These are phyloP conservation scores for Panellus pusillus DNA, from an alignment of 768 basidiomycete species.

Conservation along the genomic window DNA sequence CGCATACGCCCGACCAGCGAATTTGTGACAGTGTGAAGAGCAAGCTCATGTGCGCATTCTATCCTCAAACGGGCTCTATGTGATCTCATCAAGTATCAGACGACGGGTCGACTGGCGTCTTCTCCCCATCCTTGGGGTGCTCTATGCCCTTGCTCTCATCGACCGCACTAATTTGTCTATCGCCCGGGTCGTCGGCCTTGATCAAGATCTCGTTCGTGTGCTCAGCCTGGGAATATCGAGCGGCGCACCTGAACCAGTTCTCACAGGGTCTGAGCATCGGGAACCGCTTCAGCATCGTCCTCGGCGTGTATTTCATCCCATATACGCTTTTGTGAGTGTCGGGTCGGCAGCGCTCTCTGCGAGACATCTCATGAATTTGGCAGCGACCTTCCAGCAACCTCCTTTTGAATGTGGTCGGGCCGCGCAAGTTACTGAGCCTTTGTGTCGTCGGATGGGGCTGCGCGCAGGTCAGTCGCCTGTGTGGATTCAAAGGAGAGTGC, in stretches of 20 bases:
- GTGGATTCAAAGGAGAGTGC: background rate
- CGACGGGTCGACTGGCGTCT: constrained; percentile 40
- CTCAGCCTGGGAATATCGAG: background rate
- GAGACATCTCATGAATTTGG: background rate
- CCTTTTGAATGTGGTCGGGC: constrained; percentile 42
- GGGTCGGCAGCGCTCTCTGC: background rate
- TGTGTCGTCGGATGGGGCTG: constrained; percentile 46
- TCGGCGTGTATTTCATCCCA: constrained; percentile 47
- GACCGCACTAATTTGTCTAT: constrained; percentile 44
- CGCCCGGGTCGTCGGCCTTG: constrained; percentile 43
- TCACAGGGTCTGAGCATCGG: constrained; percentile 38
- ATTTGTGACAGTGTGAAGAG: background rate
- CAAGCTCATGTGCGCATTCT: constrained; percentile 13
- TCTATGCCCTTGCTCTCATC: constrained; percentile 41
- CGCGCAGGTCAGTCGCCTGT: constrained; percentile 22
- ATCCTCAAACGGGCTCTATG: background rate
- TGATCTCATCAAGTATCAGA: constrained; percentile 23
- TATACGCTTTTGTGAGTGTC: constrained; percentile 44
- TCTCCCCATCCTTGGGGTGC: constrained; percentile 38
- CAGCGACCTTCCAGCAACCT: constrained; percentile 47
- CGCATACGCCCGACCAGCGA: no score
- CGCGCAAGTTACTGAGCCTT: constrained; percentile 41
- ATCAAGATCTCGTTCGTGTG: constrained; percentile 36
- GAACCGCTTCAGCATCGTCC: constrained; percentile 45
- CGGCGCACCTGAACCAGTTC: no score